phyloP scores from a whole-genome alignment of 2,329 filamentous ascomycete species.

The Xylariaceae sp. region DNA sequence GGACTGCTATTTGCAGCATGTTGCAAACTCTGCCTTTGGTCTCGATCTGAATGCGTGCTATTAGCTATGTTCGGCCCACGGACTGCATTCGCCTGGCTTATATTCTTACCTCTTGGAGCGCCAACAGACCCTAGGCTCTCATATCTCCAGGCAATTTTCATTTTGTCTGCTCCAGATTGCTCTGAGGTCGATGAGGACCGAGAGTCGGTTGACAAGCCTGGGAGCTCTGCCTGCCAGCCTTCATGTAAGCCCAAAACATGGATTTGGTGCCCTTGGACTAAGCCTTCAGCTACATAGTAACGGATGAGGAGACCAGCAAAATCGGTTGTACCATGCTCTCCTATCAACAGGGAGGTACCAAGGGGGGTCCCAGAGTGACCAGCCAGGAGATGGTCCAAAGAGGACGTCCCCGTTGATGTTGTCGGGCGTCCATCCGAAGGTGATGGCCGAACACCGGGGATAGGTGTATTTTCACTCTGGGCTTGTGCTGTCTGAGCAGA shows the following conservation, averaged over 20 bases:
- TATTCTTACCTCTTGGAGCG: conserved; percentile 58
- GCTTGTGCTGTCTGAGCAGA: conserved; percentile 32
- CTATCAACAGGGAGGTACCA: conserved; percentile 75
- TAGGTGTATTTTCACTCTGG: conserved; percentile 37
- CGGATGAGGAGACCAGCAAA: conserved; percentile 81
- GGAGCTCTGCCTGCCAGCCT: conserved; percentile 78
- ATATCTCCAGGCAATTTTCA: conserved; percentile 99
- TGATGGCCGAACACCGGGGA: conserved; percentile 69
- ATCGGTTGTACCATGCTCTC: conserved; percentile 91
- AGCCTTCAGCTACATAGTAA: conserved; percentile 90
- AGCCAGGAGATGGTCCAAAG: conserved; percentile 79
- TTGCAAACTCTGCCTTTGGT: conserved; percentile 21
- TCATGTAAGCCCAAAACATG: conserved; percentile 81
- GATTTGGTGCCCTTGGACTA: conserved; percentile 85
- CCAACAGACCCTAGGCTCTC: conserved; percentile 75
- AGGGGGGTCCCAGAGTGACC: conserved; percentile 83
- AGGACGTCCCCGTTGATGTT: conserved; percentile 86
- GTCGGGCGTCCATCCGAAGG: conserved; percentile 83
- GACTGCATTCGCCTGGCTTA: too few relatives aligned
- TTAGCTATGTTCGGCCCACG: too few relatives aligned
- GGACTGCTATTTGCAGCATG: conserved; percentile 28
- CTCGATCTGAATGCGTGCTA: conserved; percentile 21
- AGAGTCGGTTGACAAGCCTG: conserved; percentile 58
- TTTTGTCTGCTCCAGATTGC: conserved; percentile 61
- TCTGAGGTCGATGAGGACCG: conserved; percentile 42